Base-by-base conservation (phyloP, 2,329 filamentous ascomycete genomes). In the Arthrobotrys pseudoclavata region DNA sequence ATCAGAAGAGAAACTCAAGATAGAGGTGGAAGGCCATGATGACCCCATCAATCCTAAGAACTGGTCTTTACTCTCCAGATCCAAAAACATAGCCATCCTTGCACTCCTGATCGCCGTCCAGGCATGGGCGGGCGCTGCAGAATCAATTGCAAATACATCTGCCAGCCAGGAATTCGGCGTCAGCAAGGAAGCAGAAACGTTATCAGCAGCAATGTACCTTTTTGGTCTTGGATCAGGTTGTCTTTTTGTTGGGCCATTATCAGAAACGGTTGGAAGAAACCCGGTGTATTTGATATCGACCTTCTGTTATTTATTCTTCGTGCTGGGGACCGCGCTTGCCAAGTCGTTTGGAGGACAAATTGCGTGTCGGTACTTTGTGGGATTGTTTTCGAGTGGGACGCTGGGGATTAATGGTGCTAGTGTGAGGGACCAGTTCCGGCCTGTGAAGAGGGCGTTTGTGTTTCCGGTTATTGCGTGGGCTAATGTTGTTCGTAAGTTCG, bases 401-500 rank as follows among this genome's bases (percentile, higher is more conserved):
- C 69, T 83, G 31, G 79, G 85, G 82, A 76, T 85, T 82, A 79
- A 86, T 84, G 53, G 86, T 83, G 18, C 82, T 84, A 79, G 86
- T 83, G 48, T 87, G 82, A 79, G 85, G 7, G 86, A 87, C 80
- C 82, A 87, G 37, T 87, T 85, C 81, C 83, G 82, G 50, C 84
- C 86, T 0, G 82, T 86, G 31, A 86, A 88, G 79, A 83, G 85
- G 60, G 85, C 86, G 0, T 85, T 85, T 60, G 84, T 84, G 9
- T 88, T 88, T 70, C 87, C 86, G 0, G 80, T 87, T 1, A 87
- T 86, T 64, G 85, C 86, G 0, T 86, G 85, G 80, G 84, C 84
- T 0, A 84, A 85, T 3, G 84, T 85, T 48, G 79, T 82, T 1
- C 83, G 84, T 61, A 80, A 76, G 80, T 79, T 81, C 0, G 72